A percentile compares a stretch with the other conserved stretches of the same genome.
These are phyloP conservation scores for Blastocladiella britannica DNA, from an alignment of 192 early-diverging fungal species.

Conservation along the genomic window DNA sequence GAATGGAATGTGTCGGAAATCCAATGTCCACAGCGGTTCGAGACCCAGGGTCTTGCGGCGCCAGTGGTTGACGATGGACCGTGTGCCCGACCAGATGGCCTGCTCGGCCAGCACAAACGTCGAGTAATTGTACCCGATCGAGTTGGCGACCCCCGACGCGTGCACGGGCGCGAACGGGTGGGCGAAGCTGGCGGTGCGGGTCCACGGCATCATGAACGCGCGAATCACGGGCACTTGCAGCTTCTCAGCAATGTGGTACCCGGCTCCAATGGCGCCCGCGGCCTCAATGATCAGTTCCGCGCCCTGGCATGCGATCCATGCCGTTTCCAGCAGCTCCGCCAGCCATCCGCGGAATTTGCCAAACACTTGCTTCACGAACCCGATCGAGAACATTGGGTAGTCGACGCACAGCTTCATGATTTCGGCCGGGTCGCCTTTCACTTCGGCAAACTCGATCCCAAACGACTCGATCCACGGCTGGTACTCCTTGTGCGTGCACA, in stretches of 20 bases:
- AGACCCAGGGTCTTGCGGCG: conserved; percentile 21
- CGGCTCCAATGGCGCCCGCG: conserved; percentile 36
- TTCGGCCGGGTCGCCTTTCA: conserved; percentile 40
- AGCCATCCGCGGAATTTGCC: conserved; percentile 40
- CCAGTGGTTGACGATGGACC: conserved; percentile 31
- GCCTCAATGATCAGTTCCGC: conserved; percentile 48
- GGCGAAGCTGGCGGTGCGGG: conserved; percentile 45
- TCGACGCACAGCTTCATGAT: conserved; percentile 48
- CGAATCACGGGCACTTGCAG: conserved; percentile 39
- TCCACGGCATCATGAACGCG: conserved; percentile 57
- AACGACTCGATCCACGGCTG: conserved; percentile 37
- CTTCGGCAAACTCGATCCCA: conserved; percentile 42
- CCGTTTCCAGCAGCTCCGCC: conserved; percentile 28
- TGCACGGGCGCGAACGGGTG: conserved; percentile 42
- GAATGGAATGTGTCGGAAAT: conserved; percentile 31
- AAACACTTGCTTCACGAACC: conserved; percentile 34
- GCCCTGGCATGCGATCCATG: conserved; percentile 33
- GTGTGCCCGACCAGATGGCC: conserved; percentile 40
- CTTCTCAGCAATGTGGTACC: conserved; percentile 46
- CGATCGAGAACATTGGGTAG: conserved; percentile 40
- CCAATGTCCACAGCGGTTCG: conserved; percentile 21
- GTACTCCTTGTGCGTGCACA: conserved; percentile 47
- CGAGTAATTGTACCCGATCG: conserved; percentile 37
- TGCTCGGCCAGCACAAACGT: conserved; percentile 48
- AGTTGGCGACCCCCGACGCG: conserved; percentile 10